These are phyloP conservation scores for Paxillus ammoniavirescens DNA, from an alignment of 768 basidiomycete species.

Conservation along the genomic window DNA sequence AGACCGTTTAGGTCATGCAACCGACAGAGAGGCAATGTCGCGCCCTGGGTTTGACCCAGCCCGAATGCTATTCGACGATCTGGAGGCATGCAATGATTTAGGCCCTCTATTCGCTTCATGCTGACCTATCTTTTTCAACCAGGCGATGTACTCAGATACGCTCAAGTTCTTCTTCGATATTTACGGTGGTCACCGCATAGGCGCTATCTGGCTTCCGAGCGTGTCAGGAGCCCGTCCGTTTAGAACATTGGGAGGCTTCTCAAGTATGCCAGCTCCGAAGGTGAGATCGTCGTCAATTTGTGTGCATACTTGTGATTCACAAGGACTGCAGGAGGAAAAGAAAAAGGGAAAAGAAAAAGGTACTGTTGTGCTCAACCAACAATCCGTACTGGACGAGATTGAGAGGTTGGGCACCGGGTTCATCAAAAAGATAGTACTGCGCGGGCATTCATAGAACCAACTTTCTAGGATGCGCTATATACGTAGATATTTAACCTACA, in stretches of 20 bases:
- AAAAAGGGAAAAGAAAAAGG: constrained; percentile 51
- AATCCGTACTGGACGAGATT: constrained; percentile 70
- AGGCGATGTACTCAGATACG: constrained; percentile 74
- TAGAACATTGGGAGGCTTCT: constrained; percentile 82
- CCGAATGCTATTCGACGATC: constrained; percentile 59
- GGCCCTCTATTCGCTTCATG: background rate
- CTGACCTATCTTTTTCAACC: constrained; percentile 5
- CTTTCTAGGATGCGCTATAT: background rate
- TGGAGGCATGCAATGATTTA: constrained; percentile 55
- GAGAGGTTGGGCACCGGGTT: constrained; percentile 71
- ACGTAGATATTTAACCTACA: background rate
- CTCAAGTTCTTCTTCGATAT: constrained; percentile 84
- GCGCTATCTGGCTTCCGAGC: constrained; percentile 83
- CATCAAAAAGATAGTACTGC: constrained; percentile 44
- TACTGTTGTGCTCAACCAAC: constrained; percentile 64
- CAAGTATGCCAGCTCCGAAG: constrained; percentile 51
- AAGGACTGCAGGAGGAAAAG: constrained; percentile 22
- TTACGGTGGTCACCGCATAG: constrained; percentile 75
- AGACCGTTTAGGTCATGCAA: constrained; percentile 22
- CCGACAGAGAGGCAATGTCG: constrained; percentile 33
- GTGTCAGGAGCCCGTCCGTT: constrained; percentile 63
- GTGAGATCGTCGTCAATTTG: constrained; percentile 20
- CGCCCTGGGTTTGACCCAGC: constrained; percentile 84
- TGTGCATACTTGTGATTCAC: constrained; percentile 1
- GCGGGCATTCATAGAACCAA: constrained; percentile 1